These are phyloP conservation scores for Calonectria pseudoreteaudii DNA, from an alignment of 2,329 filamentous ascomycete species.

Conservation along the genomic window DNA sequence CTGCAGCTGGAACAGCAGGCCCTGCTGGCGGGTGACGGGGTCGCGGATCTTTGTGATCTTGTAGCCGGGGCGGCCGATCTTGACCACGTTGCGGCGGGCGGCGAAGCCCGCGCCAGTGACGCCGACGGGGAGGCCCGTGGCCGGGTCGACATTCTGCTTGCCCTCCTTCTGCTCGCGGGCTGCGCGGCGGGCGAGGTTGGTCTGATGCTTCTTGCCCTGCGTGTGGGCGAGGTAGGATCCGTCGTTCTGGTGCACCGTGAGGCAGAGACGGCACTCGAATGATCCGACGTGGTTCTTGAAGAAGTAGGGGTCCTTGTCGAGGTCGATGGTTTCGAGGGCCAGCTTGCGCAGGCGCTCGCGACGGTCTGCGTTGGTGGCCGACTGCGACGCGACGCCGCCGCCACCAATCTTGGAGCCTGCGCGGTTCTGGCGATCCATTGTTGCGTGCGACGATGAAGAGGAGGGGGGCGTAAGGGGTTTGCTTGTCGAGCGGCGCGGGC, in stretches of 20 bases:
- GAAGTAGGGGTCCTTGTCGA: constrained; percentile 99
- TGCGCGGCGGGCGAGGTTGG: constrained; percentile 93
- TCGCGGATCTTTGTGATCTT: constrained; percentile 98
- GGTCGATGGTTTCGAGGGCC: constrained; percentile 97
- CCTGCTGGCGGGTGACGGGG: constrained; percentile 87
- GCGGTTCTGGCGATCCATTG: constrained; percentile 88
- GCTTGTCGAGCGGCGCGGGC: not conserved
- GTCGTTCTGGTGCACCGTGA: constrained; percentile 99
- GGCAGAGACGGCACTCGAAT: constrained; percentile 96
- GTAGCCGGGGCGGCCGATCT: constrained; percentile 96
- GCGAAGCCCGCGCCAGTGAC: constrained; percentile 76
- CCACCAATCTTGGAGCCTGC: constrained; percentile 98
- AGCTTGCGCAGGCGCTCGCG: constrained; percentile 98
- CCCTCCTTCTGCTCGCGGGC: constrained; percentile 96
- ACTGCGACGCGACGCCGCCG: constrained; percentile 93
- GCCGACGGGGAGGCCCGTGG: constrained; percentile 78
- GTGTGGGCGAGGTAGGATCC: constrained; percentile 99
- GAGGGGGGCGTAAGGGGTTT: not conserved
- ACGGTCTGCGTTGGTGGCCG: constrained; percentile 94
- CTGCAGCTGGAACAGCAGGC: constrained; percentile 94
- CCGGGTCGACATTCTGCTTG: constrained; percentile 74
- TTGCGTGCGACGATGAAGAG: not conserved
- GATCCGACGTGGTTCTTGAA: constrained; percentile 99
- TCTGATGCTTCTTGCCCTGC: constrained; percentile 98
- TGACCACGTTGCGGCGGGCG: constrained; percentile 82